Evolutionary conservation across 1,139 yeast genomes (phyloP), one percentile per base, ranked within the genome.

Genomic region (Eremothecium coryli): DNA sequence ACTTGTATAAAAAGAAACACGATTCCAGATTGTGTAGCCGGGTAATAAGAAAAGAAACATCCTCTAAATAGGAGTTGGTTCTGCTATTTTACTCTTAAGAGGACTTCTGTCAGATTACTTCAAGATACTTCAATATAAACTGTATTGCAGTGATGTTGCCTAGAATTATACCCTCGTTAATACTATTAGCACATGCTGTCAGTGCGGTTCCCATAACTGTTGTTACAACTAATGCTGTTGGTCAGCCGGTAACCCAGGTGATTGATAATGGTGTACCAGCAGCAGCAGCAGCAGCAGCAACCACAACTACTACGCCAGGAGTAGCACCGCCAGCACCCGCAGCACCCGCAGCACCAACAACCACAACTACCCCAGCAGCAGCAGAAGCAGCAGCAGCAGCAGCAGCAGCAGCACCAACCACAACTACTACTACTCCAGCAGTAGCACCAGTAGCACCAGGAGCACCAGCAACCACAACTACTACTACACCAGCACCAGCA

Each of bases 321-420:
- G 22, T 38, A 17, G 29, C 37, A 15, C 36, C 44, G 14, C 36
- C 42, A 7, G 41, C 43, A 5, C 34, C 33, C 13, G 27, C 42
- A 8, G 20, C 38, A 12, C 39, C 41, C 7, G 27, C 45, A 2
- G 32, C 32, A n/a, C 32, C 41, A 14, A 14, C 34, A 12, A 26
- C 39, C 26, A 30, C 43, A 9, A 26, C 34, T 10, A 26, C 40
- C 9, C 23, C 39, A 16, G 33, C 32, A 20, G 26, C 37, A 18
- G 33, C 35, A n/a, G 11, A 35, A 26, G 18, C 24, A 21, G 29
- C 36, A 9, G 34, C 40, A 9, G 26, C 40, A 10, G 23, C 32
- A 16, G 17, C 42, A 17, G 20, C 32, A n/a, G 33, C 38, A n/a
- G 15, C 37, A 6, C 30, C 35, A 21, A 13, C 24, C 14, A 20